Evolutionary conservation across 352 stramenopile species (phyloP).

Genomic region (Phytopythium delawarense): DNA sequence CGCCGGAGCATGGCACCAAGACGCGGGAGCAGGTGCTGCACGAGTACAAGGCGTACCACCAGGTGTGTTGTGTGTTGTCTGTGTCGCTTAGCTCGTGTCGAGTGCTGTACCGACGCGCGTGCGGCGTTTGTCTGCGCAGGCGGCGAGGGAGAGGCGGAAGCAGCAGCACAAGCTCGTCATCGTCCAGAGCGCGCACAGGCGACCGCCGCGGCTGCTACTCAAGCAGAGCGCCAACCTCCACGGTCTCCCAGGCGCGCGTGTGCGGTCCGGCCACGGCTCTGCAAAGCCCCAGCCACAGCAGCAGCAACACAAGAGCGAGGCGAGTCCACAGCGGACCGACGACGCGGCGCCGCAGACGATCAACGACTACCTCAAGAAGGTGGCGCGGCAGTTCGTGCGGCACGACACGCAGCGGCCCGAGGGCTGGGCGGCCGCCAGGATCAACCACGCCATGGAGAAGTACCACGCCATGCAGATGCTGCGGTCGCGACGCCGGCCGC

Average conservation of each 20-base stretch:
- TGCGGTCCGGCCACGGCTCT: not conserved
- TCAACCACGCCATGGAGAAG: constrained; percentile 50
- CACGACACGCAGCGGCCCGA: constrained; percentile 33
- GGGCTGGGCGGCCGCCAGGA: constrained; percentile 49
- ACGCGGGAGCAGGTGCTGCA: constrained; percentile 38
- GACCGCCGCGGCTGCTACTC: constrained; percentile 33
- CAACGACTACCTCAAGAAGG: constrained; percentile 33
- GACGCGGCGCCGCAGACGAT: not conserved
- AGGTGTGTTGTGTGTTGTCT: constrained; percentile 10
- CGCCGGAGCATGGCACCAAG: constrained; percentile 1
- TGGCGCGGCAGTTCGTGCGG: constrained; percentile 31
- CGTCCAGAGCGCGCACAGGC: constrained; percentile 41
- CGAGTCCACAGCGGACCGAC: not conserved
- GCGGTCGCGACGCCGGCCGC: constrained; percentile 28
- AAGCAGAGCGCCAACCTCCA: constrained; percentile 18
- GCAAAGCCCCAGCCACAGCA: not conserved
- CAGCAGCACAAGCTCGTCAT: constrained; percentile 58
- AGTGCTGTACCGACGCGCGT: not conserved
- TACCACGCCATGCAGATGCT: constrained; percentile 51
- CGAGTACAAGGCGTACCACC: constrained; percentile 39
- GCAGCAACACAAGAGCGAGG: not conserved
- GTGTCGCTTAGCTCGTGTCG: not conserved
- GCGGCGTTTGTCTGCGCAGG: not conserved
- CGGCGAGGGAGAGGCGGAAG: constrained; percentile 19
- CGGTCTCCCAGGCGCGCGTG: not conserved